These are phyloP conservation scores for Aspergillus avenaceus DNA, from an alignment of 495 filamentous ascomycete species.

Conservation along the genomic window DNA sequence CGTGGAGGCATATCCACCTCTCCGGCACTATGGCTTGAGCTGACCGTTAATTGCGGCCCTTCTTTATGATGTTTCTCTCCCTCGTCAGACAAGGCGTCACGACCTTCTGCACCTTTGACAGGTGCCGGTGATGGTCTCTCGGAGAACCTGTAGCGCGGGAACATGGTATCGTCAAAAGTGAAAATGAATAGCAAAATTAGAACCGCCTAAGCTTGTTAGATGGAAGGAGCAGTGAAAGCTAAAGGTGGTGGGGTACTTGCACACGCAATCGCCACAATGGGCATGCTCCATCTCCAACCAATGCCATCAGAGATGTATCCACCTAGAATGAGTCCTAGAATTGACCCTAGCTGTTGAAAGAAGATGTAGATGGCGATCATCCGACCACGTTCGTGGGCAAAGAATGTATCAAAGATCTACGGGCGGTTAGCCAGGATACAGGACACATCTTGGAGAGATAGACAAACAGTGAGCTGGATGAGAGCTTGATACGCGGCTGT, in stretches of 20 bases:
- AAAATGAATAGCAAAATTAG: constrained; percentile 29
- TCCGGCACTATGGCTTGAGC: constrained; percentile 7
- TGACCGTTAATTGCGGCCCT: constrained; percentile 8
- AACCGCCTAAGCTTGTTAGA: constrained; percentile 12
- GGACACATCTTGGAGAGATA: background rate
- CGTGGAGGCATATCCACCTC: constrained; percentile 18
- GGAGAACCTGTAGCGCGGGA: constrained; percentile 25
- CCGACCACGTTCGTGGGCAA: constrained; percentile 22
- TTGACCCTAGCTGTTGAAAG: constrained; percentile 26
- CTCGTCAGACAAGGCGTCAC: background rate
- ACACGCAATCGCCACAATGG: constrained; percentile 29
- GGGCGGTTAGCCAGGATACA: background rate
- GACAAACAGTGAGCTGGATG: constrained; percentile 25
- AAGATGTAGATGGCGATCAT: constrained; percentile 27
- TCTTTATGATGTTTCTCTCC: constrained; percentile 6
- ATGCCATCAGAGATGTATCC: constrained; percentile 26
- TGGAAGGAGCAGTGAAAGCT: background rate
- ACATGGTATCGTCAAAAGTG: constrained; percentile 34
- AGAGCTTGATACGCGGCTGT: constrained; percentile 28
- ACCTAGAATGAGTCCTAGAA: constrained; percentile 24
- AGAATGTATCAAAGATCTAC: constrained; percentile 30
- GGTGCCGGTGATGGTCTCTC: background rate
- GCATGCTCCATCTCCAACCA: constrained; percentile 33
- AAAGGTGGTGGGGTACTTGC: constrained; percentile 4
- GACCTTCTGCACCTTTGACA: background rate